Conservation (phyloP, 208 protist species). For the Acanthamoeba divionensis region DNA sequence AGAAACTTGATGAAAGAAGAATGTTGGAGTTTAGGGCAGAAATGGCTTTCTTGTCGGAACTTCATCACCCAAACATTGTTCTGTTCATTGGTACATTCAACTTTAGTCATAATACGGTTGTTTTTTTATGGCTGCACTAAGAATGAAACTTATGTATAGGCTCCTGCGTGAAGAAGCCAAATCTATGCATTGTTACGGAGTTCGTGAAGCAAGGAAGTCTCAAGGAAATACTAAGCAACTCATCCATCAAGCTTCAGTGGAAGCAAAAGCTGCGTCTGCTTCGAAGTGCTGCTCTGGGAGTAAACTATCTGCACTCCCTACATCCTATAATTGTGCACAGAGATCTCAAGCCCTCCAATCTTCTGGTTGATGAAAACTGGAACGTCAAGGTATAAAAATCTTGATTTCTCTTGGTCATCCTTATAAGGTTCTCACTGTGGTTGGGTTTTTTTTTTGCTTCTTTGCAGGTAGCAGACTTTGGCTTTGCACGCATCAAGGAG, state of each 20-base stretch:
- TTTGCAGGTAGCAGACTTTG: slow-evolving; percentile 7
- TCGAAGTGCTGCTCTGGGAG: slow-evolving; percentile 54
- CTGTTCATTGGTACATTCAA: slow-evolving; percentile 22
- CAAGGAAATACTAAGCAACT: neutral
- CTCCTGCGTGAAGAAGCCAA: neutral
- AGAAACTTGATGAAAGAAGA: neutral
- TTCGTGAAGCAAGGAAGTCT: neutral
- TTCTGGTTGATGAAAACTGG: slow-evolving; percentile 70
- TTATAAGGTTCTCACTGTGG: no score
- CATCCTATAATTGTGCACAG: slow-evolving; percentile 71
- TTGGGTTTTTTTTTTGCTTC: no score
- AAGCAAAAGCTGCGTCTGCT: neutral
- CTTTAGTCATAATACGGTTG: neutral
- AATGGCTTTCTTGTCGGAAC: slow-evolving; percentile 1
- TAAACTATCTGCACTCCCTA: slow-evolving; percentile 71
- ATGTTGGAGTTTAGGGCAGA: slow-evolving; percentile 26
- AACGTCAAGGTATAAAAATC: no score
- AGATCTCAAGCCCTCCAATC: slow-evolving; percentile 67
- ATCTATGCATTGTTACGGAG: slow-evolving; percentile 18
- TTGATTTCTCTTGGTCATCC: no score
- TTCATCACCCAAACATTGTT: slow-evolving; percentile 44
- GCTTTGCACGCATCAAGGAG: neutral
- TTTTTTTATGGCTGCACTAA: neutral
- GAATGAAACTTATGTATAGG: neutral
- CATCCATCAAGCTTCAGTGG: neutral